Percentiles rank a stretch among this genome's conserved stretches.
phyloP scores from a whole-genome alignment of 129 eudicot species.

The Arctium lappa region DNA sequence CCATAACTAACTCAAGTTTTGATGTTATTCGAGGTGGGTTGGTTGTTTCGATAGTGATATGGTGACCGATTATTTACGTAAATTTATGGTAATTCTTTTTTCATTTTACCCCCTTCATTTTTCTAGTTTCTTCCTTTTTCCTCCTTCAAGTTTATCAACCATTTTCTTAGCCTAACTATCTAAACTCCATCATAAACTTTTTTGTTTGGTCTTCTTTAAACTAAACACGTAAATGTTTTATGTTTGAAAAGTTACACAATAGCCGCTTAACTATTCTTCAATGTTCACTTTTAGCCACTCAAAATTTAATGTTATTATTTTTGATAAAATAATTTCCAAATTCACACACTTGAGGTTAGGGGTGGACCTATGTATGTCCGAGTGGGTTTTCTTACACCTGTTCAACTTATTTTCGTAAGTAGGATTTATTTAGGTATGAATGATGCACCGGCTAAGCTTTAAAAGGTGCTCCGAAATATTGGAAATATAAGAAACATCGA shows the following conservation, averaged over 20 bases:
- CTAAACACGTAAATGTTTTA: neutral
- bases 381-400: no score
- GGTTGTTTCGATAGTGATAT: slow-evolving; percentile 28
- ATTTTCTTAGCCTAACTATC: neutral
- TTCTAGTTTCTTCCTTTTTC: neutral
- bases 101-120: slow-evolving; percentile 7
- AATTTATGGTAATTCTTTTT: slow-evolving; percentile 4
- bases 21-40: slow-evolving; percentile 17
- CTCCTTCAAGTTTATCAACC: neutral
- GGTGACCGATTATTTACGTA: slow-evolving; percentile 41
- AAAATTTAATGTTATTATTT: no score
- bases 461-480: no score
- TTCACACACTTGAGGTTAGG: neutral
- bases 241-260: neutral
- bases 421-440: no score
- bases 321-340: neutral
- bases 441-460: no score
- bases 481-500: no score
- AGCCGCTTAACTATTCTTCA: neutral
- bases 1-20: slow-evolving; percentile 23
- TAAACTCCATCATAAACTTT: neutral
- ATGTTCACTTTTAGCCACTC: neutral
- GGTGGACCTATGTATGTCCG: no score
- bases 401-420: no score
- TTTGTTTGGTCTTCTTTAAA: neutral